Base-by-base conservation (phyloP, 257 asterid genomes). In the Echites panduratus region DNA sequence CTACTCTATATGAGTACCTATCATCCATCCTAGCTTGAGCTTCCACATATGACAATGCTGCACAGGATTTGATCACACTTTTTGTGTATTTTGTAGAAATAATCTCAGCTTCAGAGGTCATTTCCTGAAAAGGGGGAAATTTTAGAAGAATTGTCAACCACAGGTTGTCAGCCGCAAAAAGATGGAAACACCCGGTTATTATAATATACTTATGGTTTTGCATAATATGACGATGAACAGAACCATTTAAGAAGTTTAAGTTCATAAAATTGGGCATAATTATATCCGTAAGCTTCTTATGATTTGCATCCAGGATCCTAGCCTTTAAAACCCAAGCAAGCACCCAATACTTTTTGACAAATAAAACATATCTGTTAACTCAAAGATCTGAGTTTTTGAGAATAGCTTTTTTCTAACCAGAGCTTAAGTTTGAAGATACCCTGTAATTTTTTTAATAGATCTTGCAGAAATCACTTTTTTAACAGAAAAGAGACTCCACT, bases 11-110 rank as follows among this genome's bases (percentile, higher is more conserved):
- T 52, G 26, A 63, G 77, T 81, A 95, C 99, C 98, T 87, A 64
- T 95, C 99, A 83, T 92, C 98, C 99, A 95, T 95, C 88, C 98
- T 87, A 24, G 98, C 98, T 90, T 95, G 99, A 74, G 99, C 99
- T 88, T 95, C 99, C 52, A 95, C 88, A 79, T 95, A 95, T 49
- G 99, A 95, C 78, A 95, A 86, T 59, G 99, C 98, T 70, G 97
- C 98, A 80, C 92, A 86, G 41, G 98, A 95, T 84, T 81, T 92
- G 67, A 92, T 93, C 70, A 92, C 90, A 66, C 97, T 88, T 87
- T 92, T 95, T 44, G 96, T 90, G 79, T 82, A 92, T 78, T 84
- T 86, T n/a, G 97, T 86, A 72, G 97, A 87, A 67, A 95, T 85
- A 62, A 92, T 90, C 76, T 92, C 97, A 56, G 98, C 99, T 67